Evolutionary conservation across 2,329 filamentous ascomycete species (phyloP).

Genomic region (Verticillium zaregamsianum): DNA sequence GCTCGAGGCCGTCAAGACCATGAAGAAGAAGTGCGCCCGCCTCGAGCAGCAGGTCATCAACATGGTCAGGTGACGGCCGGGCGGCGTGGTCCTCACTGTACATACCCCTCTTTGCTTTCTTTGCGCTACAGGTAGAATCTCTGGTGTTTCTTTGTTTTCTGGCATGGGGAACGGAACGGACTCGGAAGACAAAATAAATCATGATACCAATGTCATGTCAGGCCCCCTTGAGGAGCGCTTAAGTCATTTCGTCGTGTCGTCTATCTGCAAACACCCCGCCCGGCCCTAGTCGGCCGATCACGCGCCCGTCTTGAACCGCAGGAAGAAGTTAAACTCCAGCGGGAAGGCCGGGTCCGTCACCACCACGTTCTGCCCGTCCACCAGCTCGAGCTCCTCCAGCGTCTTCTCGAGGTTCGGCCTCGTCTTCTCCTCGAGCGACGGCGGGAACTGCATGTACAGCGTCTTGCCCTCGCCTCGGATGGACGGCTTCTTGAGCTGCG

Average conservation of each 20-base stretch:
- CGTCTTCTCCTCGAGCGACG: slow-evolving; percentile 78
- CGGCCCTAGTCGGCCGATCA: not conserved
- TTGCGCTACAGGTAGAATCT: not conserved
- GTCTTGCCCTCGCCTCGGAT: slow-evolving; percentile 75
- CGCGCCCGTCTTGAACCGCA: slow-evolving; percentile 38
- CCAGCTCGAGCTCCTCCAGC: slow-evolving; percentile 66
- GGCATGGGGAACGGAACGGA: not conserved
- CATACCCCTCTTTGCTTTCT: not conserved
- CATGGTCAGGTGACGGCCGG: slow-evolving; percentile 49
- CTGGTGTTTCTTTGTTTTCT: not conserved
- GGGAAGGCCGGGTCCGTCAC: slow-evolving; percentile 89
- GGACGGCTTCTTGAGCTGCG: slow-evolving; percentile 91
- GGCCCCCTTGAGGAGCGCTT: not conserved
- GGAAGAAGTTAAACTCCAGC: slow-evolving; percentile 58
- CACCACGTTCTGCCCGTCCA: slow-evolving; percentile 81
- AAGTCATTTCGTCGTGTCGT: slow-evolving; percentile 1
- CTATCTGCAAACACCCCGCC: not conserved
- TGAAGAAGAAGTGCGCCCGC: slow-evolving; percentile 79
- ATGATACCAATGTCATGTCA: slow-evolving; percentile 2
- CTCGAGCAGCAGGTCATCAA: slow-evolving; percentile 67
- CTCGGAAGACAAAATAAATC: slow-evolving; percentile 1
- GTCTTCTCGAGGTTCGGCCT: slow-evolving; percentile 77
- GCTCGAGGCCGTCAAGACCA: slow-evolving; percentile 76
- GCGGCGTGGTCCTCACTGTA: not conserved
- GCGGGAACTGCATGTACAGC: slow-evolving; percentile 84